A percentile compares a stretch with the other conserved stretches of the same genome.
These are phyloP conservation scores for Candida ficus DNA, from an alignment of 805 yeast species.

Conservation along the genomic window DNA sequence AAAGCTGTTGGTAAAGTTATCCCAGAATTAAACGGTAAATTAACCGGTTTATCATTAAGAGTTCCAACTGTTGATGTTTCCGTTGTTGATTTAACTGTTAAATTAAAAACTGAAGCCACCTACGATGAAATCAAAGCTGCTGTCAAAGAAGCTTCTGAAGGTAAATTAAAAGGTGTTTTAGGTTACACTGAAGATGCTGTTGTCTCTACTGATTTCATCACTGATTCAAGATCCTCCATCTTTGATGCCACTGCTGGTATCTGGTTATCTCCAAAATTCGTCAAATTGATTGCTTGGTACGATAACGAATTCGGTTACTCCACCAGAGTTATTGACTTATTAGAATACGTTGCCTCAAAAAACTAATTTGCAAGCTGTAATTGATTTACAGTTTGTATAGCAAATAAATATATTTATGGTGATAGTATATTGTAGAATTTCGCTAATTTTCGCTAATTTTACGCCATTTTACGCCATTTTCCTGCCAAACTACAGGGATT, in stretches of 20 bases:
- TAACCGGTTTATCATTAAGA: slow-evolving; percentile 71
- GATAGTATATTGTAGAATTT: not conserved
- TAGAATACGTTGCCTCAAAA: slow-evolving; percentile 49
- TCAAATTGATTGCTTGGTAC: slow-evolving; percentile 68
- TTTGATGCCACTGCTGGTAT: slow-evolving; percentile 69
- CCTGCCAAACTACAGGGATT: too few species aligned
- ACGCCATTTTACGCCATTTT: not conserved
- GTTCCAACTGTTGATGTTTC: slow-evolving; percentile 72
- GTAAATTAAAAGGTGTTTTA: slow-evolving; percentile 55
- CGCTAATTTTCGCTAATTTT: not conserved
- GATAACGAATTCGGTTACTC: slow-evolving; percentile 76
- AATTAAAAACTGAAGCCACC: slow-evolving; percentile 51
- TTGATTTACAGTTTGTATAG: slow-evolving; percentile 1
- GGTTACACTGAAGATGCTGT: slow-evolving; percentile 71
- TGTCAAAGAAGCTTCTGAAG: slow-evolving; percentile 54
- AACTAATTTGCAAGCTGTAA: slow-evolving; percentile 5
- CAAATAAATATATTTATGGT: not conserved
- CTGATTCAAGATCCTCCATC: slow-evolving; percentile 58
- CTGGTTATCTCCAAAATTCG: slow-evolving; percentile 64
- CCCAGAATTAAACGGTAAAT: slow-evolving; percentile 66
- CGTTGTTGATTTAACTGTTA: slow-evolving; percentile 66
- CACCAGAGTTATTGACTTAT: slow-evolving; percentile 70
- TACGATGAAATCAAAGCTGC: slow-evolving; percentile 61
- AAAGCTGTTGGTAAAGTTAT: slow-evolving; percentile 73
- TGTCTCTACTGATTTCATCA: slow-evolving; percentile 65